Percentiles rank a stretch among this genome's conserved stretches.
These are phyloP conservation scores for Ministeria vibrans DNA, from an alignment of 78 protist genomes.

Conservation along the genomic window DNA sequence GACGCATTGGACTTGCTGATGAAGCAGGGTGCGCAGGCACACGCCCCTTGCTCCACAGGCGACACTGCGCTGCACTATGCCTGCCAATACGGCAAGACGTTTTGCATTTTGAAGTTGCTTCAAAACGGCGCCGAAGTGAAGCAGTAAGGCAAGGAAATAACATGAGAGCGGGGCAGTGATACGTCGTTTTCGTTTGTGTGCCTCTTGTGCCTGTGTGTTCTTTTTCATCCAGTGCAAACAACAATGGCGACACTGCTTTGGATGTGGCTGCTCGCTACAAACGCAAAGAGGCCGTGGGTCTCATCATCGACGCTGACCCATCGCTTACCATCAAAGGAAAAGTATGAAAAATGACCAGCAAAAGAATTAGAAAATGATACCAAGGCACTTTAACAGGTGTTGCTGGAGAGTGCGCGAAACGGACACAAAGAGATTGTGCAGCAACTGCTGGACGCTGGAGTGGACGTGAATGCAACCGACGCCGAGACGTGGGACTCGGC, in stretches of 20 bases:
- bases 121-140: too few species aligned
- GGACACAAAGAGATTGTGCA: neutral
- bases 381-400: too few species aligned
- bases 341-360: too few species aligned
- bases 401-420: neutral
- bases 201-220: too few species aligned
- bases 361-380: too few species aligned
- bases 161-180: too few species aligned
- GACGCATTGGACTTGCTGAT: neutral
- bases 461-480: neutral
- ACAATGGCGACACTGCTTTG: neutral
- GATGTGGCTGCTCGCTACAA: slow-evolving; percentile 3
- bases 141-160: too few species aligned
- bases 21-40: neutral
- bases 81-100: neutral
- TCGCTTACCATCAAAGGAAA: neutral
- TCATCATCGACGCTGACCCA: neutral
- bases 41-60: neutral
- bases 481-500: neutral
- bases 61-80: neutral
- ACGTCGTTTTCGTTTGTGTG: too few species aligned
- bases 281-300: neutral
- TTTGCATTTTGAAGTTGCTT: neutral
- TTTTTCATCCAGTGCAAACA: too few species aligned
- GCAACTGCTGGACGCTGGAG: neutral